A percentile compares a stretch with the other conserved stretches of the same genome.
phyloP scores from a whole-genome alignment of 2,329 filamentous ascomycete genomes.

The Albophoma yamanashiensis region DNA sequence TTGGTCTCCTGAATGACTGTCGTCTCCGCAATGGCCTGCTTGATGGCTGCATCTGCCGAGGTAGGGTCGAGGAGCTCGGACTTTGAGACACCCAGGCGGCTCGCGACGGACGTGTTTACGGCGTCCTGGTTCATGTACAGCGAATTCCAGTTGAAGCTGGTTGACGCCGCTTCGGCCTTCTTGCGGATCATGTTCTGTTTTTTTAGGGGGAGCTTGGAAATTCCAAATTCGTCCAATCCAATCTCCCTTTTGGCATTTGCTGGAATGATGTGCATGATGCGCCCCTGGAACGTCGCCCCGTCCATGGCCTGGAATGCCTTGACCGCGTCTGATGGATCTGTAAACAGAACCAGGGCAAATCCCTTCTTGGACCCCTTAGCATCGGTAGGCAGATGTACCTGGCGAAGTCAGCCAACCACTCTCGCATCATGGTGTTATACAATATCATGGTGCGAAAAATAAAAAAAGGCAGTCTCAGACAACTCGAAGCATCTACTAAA shows the following conservation, averaged over 20 bases:
- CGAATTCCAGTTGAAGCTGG: conserved; percentile 95
- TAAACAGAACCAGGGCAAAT: conserved; percentile 78
- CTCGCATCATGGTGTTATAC: conserved; percentile 7
- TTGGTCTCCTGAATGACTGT: conserved; percentile 95
- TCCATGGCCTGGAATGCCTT: conserved; percentile 72
- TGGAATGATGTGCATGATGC: conserved; percentile 82
- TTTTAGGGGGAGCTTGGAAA: conserved; percentile 88
- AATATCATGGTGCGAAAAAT: conserved; percentile 12
- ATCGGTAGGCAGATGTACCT: conserved; percentile 82
- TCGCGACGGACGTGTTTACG: conserved; percentile 81
- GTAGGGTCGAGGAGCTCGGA: conserved; percentile 91
- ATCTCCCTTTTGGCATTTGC: conserved; percentile 72
- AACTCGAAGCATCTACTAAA: conserved; percentile 99
- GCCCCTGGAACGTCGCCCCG: conserved; percentile 81
- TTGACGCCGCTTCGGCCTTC: conserved; percentile 67
- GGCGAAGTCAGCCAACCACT: conserved; percentile 17
- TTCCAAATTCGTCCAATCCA: conserved; percentile 74
- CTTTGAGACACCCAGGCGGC: conserved; percentile 81
- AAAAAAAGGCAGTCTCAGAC: conserved; percentile 45
- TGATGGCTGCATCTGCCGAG: conserved; percentile 85
- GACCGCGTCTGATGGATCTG: conserved; percentile 60
- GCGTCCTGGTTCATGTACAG: conserved; percentile 98
- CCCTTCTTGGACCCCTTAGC: conserved; percentile 70
- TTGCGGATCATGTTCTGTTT: conserved; percentile 86
- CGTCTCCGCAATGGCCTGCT: conserved; percentile 94